Conservation (phyloP, 306 rosid species). For the Astragalus glycyphyllos region DNA sequence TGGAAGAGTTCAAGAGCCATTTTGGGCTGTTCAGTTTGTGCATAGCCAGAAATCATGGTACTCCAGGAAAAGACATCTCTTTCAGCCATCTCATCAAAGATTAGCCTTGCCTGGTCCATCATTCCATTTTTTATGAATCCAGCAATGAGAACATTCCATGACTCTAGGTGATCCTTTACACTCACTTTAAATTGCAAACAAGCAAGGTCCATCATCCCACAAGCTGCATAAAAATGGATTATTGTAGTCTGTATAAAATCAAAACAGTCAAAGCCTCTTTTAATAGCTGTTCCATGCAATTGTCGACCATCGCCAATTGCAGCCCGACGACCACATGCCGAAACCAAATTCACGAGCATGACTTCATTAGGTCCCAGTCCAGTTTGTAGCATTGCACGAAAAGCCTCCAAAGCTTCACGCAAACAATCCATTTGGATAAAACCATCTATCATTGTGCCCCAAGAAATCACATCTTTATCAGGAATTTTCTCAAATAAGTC, state of each 20-base stretch:
- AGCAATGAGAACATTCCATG: conserved; percentile 80
- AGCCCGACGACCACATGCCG: conserved; percentile 65
- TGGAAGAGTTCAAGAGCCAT: conserved; percentile 81
- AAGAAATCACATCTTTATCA: conserved; percentile 73
- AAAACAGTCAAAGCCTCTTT: conserved; percentile 74
- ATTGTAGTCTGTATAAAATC: conserved; percentile 79
- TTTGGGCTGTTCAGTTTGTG: conserved; percentile 73
- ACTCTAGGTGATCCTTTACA: conserved; percentile 69
- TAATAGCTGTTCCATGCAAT: conserved; percentile 67
- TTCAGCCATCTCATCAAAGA: conserved; percentile 73
- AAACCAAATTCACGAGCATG: conserved; percentile 79
- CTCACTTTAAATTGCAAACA: conserved; percentile 67
- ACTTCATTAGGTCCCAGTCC: conserved; percentile 71
- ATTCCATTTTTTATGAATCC: conserved; percentile 70
- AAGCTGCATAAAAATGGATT: conserved; percentile 78
- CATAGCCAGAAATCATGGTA: conserved; percentile 79
- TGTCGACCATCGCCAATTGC: conserved; percentile 65
- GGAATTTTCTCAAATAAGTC: conserved; percentile 74
- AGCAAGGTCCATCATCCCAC: conserved; percentile 69
- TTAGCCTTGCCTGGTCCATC: conserved; percentile 63
- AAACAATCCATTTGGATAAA: conserved; percentile 64
- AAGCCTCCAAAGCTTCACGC: conserved; percentile 68
- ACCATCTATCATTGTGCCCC: conserved; percentile 91
- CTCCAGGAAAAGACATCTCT: conserved; percentile 92
- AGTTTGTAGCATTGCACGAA: conserved; percentile 57